Base-by-base conservation (phyloP, 768 basidiomycete genomes). In the Mycena epipterygia region DNA sequence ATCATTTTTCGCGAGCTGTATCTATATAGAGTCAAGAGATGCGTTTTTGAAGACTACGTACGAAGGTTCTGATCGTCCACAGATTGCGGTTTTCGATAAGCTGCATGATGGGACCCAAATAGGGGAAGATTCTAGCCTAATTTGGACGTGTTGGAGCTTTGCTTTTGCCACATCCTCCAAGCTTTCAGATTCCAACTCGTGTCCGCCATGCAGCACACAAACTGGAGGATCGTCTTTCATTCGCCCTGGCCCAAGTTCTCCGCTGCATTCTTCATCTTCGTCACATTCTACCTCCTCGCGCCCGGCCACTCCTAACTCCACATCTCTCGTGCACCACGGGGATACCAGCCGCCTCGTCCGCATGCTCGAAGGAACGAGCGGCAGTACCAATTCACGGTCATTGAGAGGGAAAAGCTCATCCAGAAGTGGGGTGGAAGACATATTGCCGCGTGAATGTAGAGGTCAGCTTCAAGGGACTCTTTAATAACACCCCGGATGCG, bases 161-260 rank as follows among this genome's bases (percentile, higher is more conserved):
- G n/a, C n/a, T n/a, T n/a, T n/a, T n/a, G n/a, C n/a, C n/a, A n/a
- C n/a, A n/a, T n/a, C n/a, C n/a, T n/a, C n/a, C n/a, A n/a, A n/a
- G n/a, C n/a, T n/a, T n/a, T n/a, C n/a, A n/a, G n/a, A n/a, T n/a
- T n/a, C n/a, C n/a, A n/a, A n/a, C 16, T 41, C 39, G 8, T 46
- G 13, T 39, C 21, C 39, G 39, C 25, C 21, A 61, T 69, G 60
- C 68, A 61, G 4, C 61, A 35, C 44, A 37, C 48, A 27, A 71
- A 65, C 59, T 71, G 58, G 70, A 71, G 57, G 35, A 21, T 39
- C 1, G 2, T 46, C 2, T 25, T 25, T 17, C 57, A 62, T 3
- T 33, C 70, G 25, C 60, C 70, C 3, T 71, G 49, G 64, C 59
- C 56, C 51, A 71, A 71, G n/a, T 23, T 67, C 53, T 71, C 58